Evolutionary conservation across 2,329 filamentous ascomycete genomes (phyloP), one percentile per base, ranked within the genome.

Genomic region (Aspergillus versicolor): DNA sequence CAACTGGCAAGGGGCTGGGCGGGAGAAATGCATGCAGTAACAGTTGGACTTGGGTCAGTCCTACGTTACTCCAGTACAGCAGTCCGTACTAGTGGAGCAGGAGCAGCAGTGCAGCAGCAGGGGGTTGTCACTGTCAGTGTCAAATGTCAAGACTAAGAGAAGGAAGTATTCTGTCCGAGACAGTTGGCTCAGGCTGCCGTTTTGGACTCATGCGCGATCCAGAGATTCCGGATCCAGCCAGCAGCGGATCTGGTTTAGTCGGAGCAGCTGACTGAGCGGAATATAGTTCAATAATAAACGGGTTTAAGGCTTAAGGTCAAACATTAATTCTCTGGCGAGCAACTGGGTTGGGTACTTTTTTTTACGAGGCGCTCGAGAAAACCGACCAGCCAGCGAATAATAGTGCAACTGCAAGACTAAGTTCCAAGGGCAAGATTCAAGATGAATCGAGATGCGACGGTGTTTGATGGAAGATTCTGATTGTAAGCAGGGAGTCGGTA

Each of bases 121-220:
- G 27, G 27, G 27, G 27, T 30, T 30, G 27, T 30, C 27, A 4
- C 8, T 30, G 27, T 30, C 27, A 11, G 27, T 11, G 27, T 30
- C 27, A 30, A 30, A 30, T 30, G 27, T 30, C 8, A 30, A 8
- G 8, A 8, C 8, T 9, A 9, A 27, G 24, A 27, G 24, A 27
- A 27, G 7, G 24, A 27, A 30, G 27, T 30, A 11, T 30, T 30
- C 27, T 30, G 27, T 30, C 27, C 9, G 27, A 30, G 27, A 30
- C 27, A 30, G 27, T 30, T 4, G 9, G 27, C 8, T 30, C 19
- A 19, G 27, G 27, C 8, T 30, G 27, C 27, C 27, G 51, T 56
- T 63, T 63, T 61, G 57, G 61, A 61, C 57, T 56, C 52, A 56
- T 63, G 56, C 27, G 9, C 27, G 8, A 30, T 11, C 27, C 27